Evolutionary conservation across 352 stramenopile genomes (phyloP).

Genomic region (Pythium utonaiense): DNA sequence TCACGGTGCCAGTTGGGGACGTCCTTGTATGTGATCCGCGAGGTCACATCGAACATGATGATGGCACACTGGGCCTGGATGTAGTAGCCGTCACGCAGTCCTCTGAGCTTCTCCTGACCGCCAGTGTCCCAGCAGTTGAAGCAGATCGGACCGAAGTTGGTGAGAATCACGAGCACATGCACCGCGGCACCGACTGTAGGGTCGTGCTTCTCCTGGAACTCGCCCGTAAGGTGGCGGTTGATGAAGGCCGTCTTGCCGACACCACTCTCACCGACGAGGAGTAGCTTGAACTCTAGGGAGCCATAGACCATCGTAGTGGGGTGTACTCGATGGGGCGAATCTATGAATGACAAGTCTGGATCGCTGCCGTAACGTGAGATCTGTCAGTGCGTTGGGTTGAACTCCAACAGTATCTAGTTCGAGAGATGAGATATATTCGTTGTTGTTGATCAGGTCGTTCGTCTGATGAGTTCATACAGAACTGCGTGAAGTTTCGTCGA

Average conservation of each 20-base stretch:
- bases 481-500: too few relatives aligned
- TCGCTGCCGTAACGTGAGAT: too few relatives aligned
- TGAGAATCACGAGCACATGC: slow-evolving; percentile 98
- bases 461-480: too few relatives aligned
- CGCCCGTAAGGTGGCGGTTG: slow-evolving; percentile 99
- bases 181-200: slow-evolving; percentile 99
- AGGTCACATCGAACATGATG: slow-evolving; percentile 99
- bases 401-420: too few relatives aligned
- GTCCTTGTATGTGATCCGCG: slow-evolving; percentile 99
- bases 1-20: slow-evolving; percentile 99
- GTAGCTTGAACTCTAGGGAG: slow-evolving; percentile 99
- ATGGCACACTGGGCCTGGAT: slow-evolving; percentile 99
- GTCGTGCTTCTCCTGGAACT: slow-evolving; percentile 99
- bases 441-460: too few relatives aligned
- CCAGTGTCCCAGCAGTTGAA: slow-evolving; percentile 99
- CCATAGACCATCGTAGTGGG: slow-evolving; percentile 29
- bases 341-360: too few relatives aligned
- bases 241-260: slow-evolving; percentile 99
- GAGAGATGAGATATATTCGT: too few relatives aligned
- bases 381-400: too few relatives aligned
- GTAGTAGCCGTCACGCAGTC: slow-evolving; percentile 96
- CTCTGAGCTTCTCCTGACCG: slow-evolving; percentile 98
- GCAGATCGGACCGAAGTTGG: slow-evolving; percentile 98
- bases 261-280: slow-evolving; percentile 99
- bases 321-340: too few relatives aligned